phyloP scores from a whole-genome alignment of 2,329 filamentous ascomycete genomes.

The Exophiala sp. region DNA sequence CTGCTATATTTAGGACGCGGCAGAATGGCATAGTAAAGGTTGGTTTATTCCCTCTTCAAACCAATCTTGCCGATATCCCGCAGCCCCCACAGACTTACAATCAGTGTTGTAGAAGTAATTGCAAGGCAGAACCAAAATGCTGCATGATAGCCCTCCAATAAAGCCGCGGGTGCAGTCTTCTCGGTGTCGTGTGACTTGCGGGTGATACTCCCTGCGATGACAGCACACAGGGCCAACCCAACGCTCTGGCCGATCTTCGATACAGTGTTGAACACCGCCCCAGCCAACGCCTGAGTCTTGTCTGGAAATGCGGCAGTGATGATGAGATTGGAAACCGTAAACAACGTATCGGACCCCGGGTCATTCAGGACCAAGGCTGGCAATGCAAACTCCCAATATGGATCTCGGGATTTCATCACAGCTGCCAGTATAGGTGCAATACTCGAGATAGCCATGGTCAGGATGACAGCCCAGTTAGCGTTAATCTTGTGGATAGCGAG shows the following conservation, averaged over 20 bases:
- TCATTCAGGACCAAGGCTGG: slow-evolving; percentile 33
- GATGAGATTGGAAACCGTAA: slow-evolving; percentile 53
- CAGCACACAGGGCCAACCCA: slow-evolving; percentile 51
- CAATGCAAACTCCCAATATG: slow-evolving; percentile 52
- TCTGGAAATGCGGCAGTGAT: slow-evolving; percentile 54
- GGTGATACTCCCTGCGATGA: slow-evolving; percentile 44
- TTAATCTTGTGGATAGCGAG: slow-evolving; percentile 45
- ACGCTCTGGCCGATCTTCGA: slow-evolving; percentile 55
- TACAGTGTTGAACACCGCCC: slow-evolving; percentile 60
- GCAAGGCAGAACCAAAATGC: slow-evolving; percentile 54
- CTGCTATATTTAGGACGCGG: too few relatives aligned
- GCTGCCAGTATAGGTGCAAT: slow-evolving; percentile 55
- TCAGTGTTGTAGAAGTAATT: slow-evolving; percentile 38
- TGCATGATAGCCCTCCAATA: slow-evolving; percentile 52
- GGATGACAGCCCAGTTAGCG: slow-evolving; percentile 40
- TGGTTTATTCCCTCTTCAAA: slow-evolving; percentile 38
- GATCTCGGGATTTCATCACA: slow-evolving; percentile 45
- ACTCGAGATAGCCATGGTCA: slow-evolving; percentile 43
- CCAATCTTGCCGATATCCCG: slow-evolving; percentile 49
- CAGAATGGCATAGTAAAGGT: too few relatives aligned
- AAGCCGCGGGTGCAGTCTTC: slow-evolving; percentile 33
- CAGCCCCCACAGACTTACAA: slow-evolving; percentile 43
- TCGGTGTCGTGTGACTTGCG: slow-evolving; percentile 8
- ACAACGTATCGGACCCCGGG: slow-evolving; percentile 39
- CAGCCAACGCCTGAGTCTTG: slow-evolving; percentile 58